phyloP scores from a whole-genome alignment of 2,329 filamentous ascomycete species.

The Verticillium klebahnii region DNA sequence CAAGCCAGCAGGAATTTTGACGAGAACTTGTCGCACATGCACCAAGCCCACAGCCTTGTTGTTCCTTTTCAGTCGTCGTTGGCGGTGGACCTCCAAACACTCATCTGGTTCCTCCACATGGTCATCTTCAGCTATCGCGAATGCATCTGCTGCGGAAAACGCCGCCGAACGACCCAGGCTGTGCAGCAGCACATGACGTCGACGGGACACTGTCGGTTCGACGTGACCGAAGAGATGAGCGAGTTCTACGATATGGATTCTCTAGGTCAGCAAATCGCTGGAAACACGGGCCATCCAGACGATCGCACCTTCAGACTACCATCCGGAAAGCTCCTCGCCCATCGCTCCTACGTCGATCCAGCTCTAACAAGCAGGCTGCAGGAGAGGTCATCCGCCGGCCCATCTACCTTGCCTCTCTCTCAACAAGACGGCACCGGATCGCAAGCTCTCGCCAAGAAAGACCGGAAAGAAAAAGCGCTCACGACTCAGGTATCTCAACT shows the following conservation, averaged over 20 bases:
- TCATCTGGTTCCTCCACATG: slow-evolving; percentile 42
- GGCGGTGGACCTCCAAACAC: slow-evolving; percentile 37
- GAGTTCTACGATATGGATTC: slow-evolving; percentile 31
- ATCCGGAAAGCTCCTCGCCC: background rate
- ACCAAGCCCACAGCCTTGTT: slow-evolving; percentile 38
- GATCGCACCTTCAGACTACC: background rate
- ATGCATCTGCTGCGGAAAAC: slow-evolving; percentile 46
- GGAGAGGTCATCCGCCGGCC: background rate
- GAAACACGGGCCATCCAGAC: background rate
- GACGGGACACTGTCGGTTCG: slow-evolving; percentile 42
- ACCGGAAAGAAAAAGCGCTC: background rate
- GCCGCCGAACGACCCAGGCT: slow-evolving; percentile 34
- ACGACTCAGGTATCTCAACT: slow-evolving; percentile 3
- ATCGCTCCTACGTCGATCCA: background rate
- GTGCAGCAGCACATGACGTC: slow-evolving; percentile 46
- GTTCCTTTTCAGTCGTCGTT: slow-evolving; percentile 34
- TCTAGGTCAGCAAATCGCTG: background rate
- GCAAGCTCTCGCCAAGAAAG: background rate
- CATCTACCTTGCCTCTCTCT: too few species aligned
- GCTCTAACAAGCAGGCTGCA: background rate
- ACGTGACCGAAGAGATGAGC: slow-evolving; percentile 25
- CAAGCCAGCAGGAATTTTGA: slow-evolving; percentile 21
- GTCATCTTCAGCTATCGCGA: slow-evolving; percentile 44
- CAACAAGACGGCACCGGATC: background rate
- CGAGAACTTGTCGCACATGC: slow-evolving; percentile 42